phyloP scores from a whole-genome alignment of 495 filamentous ascomycete species.

The Aspergillus panamensis region DNA sequence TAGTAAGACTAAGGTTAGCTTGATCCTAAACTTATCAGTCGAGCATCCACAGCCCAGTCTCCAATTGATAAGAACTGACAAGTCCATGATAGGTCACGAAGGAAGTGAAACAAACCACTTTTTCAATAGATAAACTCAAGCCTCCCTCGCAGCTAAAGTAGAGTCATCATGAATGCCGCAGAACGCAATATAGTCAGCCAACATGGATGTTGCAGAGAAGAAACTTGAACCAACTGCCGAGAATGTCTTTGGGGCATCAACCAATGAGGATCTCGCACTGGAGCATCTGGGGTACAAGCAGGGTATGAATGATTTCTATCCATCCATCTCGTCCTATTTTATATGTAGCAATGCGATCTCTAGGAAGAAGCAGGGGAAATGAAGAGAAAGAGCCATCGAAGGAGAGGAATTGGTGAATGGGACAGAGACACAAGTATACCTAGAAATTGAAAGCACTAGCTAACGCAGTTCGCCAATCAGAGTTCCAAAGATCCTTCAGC shows the following conservation, averaged over 20 bases:
- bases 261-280: constrained; percentile 36
- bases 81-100: background rate
- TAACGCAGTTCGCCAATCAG: constrained; percentile 20
- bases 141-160: background rate
- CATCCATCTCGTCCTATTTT: background rate
- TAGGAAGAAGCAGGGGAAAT: background rate
- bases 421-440: too few relatives aligned
- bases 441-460: background rate
- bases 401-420: background rate
- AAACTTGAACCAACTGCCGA: constrained; percentile 7
- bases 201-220: background rate
- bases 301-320: constrained; percentile 22
- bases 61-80: background rate
- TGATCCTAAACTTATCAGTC: too few relatives aligned
- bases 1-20: too few relatives aligned
- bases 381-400: background rate
- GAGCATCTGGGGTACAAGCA: constrained; percentile 47
- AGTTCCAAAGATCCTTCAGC: constrained; percentile 57
- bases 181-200: constrained; percentile 1
- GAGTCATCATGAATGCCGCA: background rate
- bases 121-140: too few relatives aligned
- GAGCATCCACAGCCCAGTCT: background rate
- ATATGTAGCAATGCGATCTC: background rate
- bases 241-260: constrained; percentile 26
- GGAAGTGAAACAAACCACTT: too few relatives aligned